phyloP scores from a whole-genome alignment of 2,329 filamentous ascomycete species.

The Nothophoma quercina region DNA sequence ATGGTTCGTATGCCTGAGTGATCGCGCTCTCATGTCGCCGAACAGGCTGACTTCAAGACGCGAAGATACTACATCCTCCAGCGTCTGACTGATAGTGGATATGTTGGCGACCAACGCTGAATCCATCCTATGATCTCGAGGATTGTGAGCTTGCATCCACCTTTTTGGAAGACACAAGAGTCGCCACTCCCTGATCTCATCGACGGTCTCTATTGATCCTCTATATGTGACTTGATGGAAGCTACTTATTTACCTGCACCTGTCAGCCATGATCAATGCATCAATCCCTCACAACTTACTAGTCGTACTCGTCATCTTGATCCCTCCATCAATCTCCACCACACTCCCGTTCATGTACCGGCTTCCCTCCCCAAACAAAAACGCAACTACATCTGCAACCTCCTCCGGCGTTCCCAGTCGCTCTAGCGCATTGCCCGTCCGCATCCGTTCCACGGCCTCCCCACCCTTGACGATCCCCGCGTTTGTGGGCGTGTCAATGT shows the following conservation, averaged over 20 bases:
- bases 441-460: slow-evolving; percentile 52
- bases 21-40: too few relatives aligned
- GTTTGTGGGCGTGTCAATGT: slow-evolving; percentile 59
- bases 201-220: too few relatives aligned
- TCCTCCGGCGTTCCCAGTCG: slow-evolving; percentile 57
- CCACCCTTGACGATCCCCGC: slow-evolving; percentile 59
- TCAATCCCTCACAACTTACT: slow-evolving; percentile 20
- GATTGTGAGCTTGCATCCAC: too few relatives aligned
- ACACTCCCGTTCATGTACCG: slow-evolving; percentile 59
- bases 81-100: too few relatives aligned
- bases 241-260: not conserved
- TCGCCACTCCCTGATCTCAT: too few relatives aligned
- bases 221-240: too few relatives aligned
- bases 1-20: too few relatives aligned
- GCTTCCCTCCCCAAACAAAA: slow-evolving; percentile 56
- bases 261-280: not conserved
- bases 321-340: slow-evolving; percentile 58
- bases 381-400: slow-evolving; percentile 59
- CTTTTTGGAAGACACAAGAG: too few relatives aligned
- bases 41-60: too few relatives aligned
- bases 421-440: slow-evolving; percentile 51
- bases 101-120: too few relatives aligned
- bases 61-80: too few relatives aligned
- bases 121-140: too few relatives aligned
- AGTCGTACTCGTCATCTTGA: slow-evolving; percentile 35